phyloP scores from a whole-genome alignment of 1,284 basidiomycete genomes.

The Veloporphyrellus conicus region DNA sequence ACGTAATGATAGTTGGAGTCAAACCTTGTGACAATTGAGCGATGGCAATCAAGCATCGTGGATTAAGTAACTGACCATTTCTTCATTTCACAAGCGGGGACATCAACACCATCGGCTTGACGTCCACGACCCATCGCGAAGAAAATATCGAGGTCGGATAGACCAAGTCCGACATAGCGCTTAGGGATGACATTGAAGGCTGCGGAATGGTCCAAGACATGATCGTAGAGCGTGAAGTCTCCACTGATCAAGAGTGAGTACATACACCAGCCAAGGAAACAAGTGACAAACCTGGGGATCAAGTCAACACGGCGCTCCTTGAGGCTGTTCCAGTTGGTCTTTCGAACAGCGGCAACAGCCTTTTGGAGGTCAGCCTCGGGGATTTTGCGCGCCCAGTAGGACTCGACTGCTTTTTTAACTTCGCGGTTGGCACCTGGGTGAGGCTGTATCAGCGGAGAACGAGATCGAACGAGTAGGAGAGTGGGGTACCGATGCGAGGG shows the following conservation, averaged over 20 bases:
- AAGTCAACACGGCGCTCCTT: constrained; percentile 88
- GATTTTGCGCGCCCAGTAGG: constrained; percentile 96
- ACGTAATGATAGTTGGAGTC: constrained; percentile 99
- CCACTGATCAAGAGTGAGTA: constrained; percentile 56
- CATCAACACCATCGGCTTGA: constrained; percentile 91
- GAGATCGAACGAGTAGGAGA: not conserved
- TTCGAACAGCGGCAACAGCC: constrained; percentile 84
- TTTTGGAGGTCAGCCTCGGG: constrained; percentile 87
- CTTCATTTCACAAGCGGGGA: constrained; percentile 99
- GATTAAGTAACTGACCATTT: constrained; percentile 68
- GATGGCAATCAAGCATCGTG: constrained; percentile 5
- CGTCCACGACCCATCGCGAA: constrained; percentile 99
- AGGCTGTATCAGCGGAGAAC: not conserved
- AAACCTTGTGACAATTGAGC: constrained; percentile 60
- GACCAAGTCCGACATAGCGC: constrained; percentile 85
- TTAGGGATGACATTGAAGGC: constrained; percentile 97
- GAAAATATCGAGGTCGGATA: constrained; percentile 92
- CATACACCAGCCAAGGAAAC: constrained; percentile 14
- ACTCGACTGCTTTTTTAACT: constrained; percentile 98
- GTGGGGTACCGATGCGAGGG: constrained; percentile 85
- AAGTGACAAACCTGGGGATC: constrained; percentile 75
- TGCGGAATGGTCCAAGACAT: constrained; percentile 96
- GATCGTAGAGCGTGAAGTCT: constrained; percentile 98
- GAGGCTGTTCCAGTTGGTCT: constrained; percentile 86
- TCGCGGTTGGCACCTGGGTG: constrained; percentile 81